Conservation (phyloP, 371 early-diverging fungal genomes). For the Mortierella sp. region DNA sequence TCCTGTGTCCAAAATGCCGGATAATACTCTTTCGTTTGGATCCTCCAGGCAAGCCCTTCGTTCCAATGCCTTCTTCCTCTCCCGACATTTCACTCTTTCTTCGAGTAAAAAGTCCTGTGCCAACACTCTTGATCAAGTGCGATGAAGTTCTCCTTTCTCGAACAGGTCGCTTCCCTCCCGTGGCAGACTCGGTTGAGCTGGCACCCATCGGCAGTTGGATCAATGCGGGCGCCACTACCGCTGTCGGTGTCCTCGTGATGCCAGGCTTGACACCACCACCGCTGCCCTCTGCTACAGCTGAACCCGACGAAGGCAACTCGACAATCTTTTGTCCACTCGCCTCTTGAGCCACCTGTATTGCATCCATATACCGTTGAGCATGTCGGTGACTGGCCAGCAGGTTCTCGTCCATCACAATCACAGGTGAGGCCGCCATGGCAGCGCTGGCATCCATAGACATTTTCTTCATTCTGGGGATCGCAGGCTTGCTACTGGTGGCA, state of each 20-base stretch:
- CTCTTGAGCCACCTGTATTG: conserved; percentile 36
- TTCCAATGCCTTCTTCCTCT: no score
- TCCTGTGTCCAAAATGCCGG: no score
- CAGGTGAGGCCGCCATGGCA: conserved; percentile 7
- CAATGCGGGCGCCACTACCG: conserved; percentile 2
- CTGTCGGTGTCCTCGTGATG: background rate
- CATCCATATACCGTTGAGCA: conserved; percentile 36
- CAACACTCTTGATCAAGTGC: no score
- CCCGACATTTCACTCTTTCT: no score
- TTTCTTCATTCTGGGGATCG: background rate
- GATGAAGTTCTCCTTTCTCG: no score
- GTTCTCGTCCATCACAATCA: conserved; percentile 44
- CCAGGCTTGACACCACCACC: no score
- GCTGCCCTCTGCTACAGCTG: background rate
- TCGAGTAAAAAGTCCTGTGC: no score
- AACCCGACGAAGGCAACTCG: conserved; percentile 12
- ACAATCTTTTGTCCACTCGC: conserved; percentile 37
- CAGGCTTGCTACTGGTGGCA: background rate
- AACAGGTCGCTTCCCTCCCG: no score
- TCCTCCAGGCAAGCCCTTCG: no score
- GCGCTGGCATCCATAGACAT: background rate
- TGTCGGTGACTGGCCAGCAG: conserved; percentile 25
- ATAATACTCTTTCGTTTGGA: no score
- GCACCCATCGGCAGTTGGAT: conserved; percentile 15
- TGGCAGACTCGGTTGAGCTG: background rate